Conservation (phyloP, 768 basidiomycete species). For the Leccinum arenicola region DNA sequence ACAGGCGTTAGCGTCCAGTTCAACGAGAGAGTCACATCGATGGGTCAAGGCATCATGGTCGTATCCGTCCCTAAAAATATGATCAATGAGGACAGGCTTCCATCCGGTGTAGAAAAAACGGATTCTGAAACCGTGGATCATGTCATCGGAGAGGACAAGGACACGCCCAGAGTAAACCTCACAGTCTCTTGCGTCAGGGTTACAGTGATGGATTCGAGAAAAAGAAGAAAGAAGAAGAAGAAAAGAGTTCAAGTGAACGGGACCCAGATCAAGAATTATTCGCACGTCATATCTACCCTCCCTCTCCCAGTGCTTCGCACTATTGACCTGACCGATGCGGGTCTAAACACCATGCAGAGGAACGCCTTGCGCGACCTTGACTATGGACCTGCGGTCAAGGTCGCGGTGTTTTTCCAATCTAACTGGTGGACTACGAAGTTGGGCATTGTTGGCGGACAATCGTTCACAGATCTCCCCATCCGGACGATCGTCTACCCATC, state of each 20-base stretch:
- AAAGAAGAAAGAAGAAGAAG: too few relatives aligned
- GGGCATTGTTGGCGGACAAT: constrained; percentile 39
- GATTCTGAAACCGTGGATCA: neutral
- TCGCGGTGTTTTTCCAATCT: constrained; percentile 41
- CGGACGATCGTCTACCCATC: constrained; percentile 10
- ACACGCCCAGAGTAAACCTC: neutral
- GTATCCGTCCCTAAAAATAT: constrained; percentile 1
- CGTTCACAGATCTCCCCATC: constrained; percentile 35
- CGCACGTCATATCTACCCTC: constrained; percentile 43
- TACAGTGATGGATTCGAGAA: neutral
- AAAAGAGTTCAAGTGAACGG: constrained; percentile 1
- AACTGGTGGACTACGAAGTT: constrained; percentile 42
- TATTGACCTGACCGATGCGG: constrained; percentile 30
- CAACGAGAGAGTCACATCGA: constrained; percentile 18
- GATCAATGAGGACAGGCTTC: neutral
- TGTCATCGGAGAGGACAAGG: neutral
- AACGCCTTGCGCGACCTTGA: constrained; percentile 38
- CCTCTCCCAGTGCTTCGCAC: constrained; percentile 36
- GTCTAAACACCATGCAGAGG: constrained; percentile 29
- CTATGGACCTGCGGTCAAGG: constrained; percentile 40
- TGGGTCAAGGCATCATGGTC: constrained; percentile 9
- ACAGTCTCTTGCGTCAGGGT: constrained; percentile 5
- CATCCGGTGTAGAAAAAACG: neutral
- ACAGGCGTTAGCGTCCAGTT: constrained; percentile 11
- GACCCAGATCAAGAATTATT: constrained; percentile 21